Base-by-base conservation (phyloP, 2,329 filamentous ascomycete genomes). In the Coniochaeta prunicola region DNA sequence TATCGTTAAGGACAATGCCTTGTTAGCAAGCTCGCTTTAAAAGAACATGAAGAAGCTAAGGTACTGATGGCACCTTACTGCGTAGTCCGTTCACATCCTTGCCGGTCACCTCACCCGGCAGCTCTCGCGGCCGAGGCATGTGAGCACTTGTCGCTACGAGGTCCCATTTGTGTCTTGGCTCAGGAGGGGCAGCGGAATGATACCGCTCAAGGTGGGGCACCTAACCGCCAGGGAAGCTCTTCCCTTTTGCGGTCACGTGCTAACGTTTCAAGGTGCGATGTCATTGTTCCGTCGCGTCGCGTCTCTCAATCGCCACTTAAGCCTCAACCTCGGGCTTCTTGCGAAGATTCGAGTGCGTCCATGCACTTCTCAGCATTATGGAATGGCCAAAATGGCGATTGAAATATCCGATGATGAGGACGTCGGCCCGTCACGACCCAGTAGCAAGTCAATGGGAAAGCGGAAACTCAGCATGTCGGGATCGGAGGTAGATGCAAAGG, bases 401-500 rank as follows among this genome's bases (percentile, higher is more conserved):
- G 54, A 30, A 4, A 56, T 40, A 2, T 42, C 54, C 24, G 34
- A 42, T 56, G 64, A 67, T 28, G 68, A 66, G 15, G 59, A 60
- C 9, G 24, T 60, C 17, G 33, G 36, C n/a, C 33, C 45, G 19
- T 30, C 24, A 36, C 57, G 5, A 24, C 42, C 19, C 12, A 56
- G 54, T 19, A 33, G 17, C 1, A 66, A 63, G 15, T 48, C 63
- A 1, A 53, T 61, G 4, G 62, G 65, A 4, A 78, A 78, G 64
- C 70, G 75, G 24, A 80, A 78, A 63, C 63, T 68, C 3, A 67
- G 71, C 2, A 50, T 65, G 2, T 56, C 54, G 10, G 53, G 36
- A 36, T 21, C 28, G 8, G 53, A 55, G 53, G 45, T 50, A 26
- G 70, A 71, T 17, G 76, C 78, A 59, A 80, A 78, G 64, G 73